Percentiles rank a stretch among this genome's conserved stretches.
phyloP scores from a whole-genome alignment of 163 green algal species.

The Prototheca wickerhamii region DNA sequence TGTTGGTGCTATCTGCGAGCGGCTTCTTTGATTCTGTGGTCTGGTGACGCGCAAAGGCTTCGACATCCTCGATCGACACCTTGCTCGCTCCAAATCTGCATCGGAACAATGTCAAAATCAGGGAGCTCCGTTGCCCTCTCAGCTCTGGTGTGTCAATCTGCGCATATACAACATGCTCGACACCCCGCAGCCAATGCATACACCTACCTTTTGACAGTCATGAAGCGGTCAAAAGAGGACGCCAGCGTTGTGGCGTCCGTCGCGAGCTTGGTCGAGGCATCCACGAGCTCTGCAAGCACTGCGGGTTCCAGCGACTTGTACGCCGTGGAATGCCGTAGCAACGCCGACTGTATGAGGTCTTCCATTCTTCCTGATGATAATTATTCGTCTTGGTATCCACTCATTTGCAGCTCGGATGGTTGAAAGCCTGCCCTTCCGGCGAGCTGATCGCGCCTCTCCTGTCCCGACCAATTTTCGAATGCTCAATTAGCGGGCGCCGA shows the following conservation, averaged over 20 bases:
- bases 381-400: too few relatives aligned
- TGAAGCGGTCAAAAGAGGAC: neutral
- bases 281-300: conserved; percentile 2
- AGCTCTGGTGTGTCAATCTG: too few relatives aligned
- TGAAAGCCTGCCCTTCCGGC: too few relatives aligned
- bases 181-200: too few relatives aligned
- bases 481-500: too few relatives aligned
- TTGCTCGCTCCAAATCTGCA: neutral
- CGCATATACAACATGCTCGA: too few relatives aligned
- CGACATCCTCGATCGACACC: neutral
- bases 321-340: neutral
- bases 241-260: neutral
- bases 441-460: too few relatives aligned
- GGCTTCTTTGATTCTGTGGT: neutral
- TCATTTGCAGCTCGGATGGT: too few relatives aligned
- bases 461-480: too few relatives aligned
- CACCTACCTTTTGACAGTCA: conserved; percentile 4
- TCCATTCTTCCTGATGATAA: neutral
- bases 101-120: neutral
- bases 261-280: neutral
- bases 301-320: neutral
- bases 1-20: neutral
- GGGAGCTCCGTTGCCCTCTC: too few relatives aligned
- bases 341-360: neutral
- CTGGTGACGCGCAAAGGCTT: neutral